Conservation (phyloP, 768 basidiomycete genomes). For the Trametopsis cervina region DNA sequence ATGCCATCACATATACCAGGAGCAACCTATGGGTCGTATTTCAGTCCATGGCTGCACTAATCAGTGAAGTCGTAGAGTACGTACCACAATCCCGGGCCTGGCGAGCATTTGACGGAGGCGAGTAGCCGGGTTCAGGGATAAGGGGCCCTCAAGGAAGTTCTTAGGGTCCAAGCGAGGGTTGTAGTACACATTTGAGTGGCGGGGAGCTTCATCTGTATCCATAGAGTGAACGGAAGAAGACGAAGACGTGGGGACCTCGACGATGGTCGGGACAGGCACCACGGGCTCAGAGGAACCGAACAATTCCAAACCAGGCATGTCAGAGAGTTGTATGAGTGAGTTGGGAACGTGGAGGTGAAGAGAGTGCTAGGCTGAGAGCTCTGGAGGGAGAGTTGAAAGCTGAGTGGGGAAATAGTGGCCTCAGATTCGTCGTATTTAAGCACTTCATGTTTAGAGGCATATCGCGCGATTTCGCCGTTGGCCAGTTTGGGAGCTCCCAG, state of each 20-base stretch:
- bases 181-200: slow-evolving; percentile 38
- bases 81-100: slow-evolving; percentile 69
- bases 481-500: not conserved
- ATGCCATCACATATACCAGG: slow-evolving; percentile 81
- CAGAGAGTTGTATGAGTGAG: not conserved
- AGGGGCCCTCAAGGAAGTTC: slow-evolving; percentile 61
- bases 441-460: not conserved
- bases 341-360: not conserved
- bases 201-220: not conserved
- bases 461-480: not conserved
- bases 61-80: slow-evolving; percentile 16
- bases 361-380: not conserved
- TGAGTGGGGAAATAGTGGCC: not conserved
- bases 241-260: slow-evolving; percentile 9
- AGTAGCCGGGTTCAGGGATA: slow-evolving; percentile 63
- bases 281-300: slow-evolving; percentile 18
- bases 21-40: slow-evolving; percentile 40
- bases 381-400: not conserved
- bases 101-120: slow-evolving; percentile 50
- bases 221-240: not conserved
- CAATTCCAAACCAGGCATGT: slow-evolving; percentile 23
- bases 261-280: slow-evolving; percentile 11
- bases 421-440: not conserved
- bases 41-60: not conserved
- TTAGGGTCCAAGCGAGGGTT: slow-evolving; percentile 64